Conservation (phyloP, 2,329 filamentous ascomycete genomes). For the Penicillium sp. region DNA sequence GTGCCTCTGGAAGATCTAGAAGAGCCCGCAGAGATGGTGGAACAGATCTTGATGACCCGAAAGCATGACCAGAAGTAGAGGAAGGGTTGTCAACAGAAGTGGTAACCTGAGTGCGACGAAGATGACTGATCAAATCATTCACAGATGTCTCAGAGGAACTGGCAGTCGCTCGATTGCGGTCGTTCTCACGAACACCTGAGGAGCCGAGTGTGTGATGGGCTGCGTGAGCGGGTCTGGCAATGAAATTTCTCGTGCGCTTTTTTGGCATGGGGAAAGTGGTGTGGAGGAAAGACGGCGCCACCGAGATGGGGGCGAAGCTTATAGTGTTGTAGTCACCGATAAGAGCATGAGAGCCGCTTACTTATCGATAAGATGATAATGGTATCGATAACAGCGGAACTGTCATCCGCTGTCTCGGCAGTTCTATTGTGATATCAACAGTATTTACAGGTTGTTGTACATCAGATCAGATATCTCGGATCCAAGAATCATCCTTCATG, state of each 20-base stretch:
- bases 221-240: constrained; percentile 38
- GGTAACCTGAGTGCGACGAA: constrained; percentile 40
- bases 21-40: constrained; percentile 44
- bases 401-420: no score
- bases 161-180: constrained; percentile 17
- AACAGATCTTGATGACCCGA: constrained; percentile 34
- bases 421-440: constrained; percentile 7
- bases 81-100: constrained; percentile 16
- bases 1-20: constrained; percentile 16
- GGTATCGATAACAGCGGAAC: no score
- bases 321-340: not conserved
- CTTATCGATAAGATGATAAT: no score
- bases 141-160: constrained; percentile 33
- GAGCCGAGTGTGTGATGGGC: constrained; percentile 38
- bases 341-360: no score
- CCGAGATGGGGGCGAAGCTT: constrained; percentile 3
- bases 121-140: constrained; percentile 45
- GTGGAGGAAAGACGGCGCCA: constrained; percentile 12
- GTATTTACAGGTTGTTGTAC: constrained; percentile 13
- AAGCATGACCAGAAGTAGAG: constrained; percentile 10
- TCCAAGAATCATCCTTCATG: constrained; percentile 57
- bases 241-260: constrained; percentile 39
- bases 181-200: constrained; percentile 28
- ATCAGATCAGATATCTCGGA: constrained; percentile 48
- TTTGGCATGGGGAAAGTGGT: constrained; percentile 40